Base-by-base conservation (phyloP, 192 early-diverging fungal species). In the Phycomyces blakesleeanus region DNA sequence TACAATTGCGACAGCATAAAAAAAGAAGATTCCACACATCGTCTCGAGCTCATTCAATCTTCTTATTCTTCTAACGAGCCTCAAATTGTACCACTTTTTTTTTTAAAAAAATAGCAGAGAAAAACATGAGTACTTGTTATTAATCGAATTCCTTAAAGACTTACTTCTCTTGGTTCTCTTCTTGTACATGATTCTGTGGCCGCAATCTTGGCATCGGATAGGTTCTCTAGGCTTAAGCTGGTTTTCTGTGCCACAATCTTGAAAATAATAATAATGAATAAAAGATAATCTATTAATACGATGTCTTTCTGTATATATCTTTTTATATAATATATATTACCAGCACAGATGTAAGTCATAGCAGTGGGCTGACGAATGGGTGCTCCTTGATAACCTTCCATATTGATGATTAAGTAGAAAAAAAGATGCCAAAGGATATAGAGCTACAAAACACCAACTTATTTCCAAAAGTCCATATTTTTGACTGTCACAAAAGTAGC, bases 1-100 rank as follows among this genome's bases (percentile, higher is more conserved):
- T 34, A 34, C 29, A 34, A 34, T 34, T 2, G 7, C 29, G 29
- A 34, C 7, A 34, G 2, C 29, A 34, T 34, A 34, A 34, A 5
- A 34, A 34, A 34, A 34, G 29, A 34, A 34, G 7, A 34, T 34
- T 34, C 29, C 29, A 34, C 29, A 34, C 7, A 34, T 34, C 29
- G 29, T 34, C 29, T 34, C 29, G 29, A 7, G 29, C 29, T 34
- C 29, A 34, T 2, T 34, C 29, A 34, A 5, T 7, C 3, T 2
- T 34, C 29, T 34, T 34, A 34, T 34, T 34, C 3, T 10, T 63
- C 81, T 88, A 96, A 64, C 95, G 93, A 57, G 95, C 95, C 81
- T 97, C 95, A 71, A 97, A 97, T 82, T 97, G 95, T 59, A 95
- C 92, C 93, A 97, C 92, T 84, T 76, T 55, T n/a, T n/a, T n/a